Evolutionary conservation across 2,329 filamentous ascomycete species (phyloP), one percentile per base, ranked within the genome.

Genomic region (Hyphodiscus sp.): DNA sequence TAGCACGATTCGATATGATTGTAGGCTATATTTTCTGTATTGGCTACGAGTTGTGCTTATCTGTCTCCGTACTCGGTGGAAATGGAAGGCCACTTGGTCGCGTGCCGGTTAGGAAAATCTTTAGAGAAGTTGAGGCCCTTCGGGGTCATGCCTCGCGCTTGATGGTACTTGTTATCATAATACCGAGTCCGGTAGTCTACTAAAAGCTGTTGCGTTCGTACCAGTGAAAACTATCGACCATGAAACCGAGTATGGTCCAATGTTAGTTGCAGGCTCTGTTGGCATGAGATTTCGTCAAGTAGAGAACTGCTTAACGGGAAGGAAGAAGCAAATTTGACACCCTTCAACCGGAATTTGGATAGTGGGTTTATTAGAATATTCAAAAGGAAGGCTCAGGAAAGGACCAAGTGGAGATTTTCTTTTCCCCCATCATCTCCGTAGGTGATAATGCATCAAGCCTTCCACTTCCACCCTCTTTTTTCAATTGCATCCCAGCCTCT

Each of bases 381-480:
- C 2, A 38, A n/a, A 38, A 38, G 33, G 33, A 38, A 38, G 16
- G 13, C 16, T 38, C 33, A 4, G 33, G 11, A 13, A 38, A 6
- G 33, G 11, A 6, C 33, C 2, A 38, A 38, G 33, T 2, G 13
- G 33, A 38, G 16, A n/a, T 38, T 15, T 38, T 38, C 4, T 38
- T 38, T 6, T 38, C 13, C 13, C 16, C 13, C 33, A 10, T n/a
- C 33, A n/a, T 38, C 11, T 38, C 5, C 33, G 3, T 3, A 8
- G 23, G 23, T 8, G 23, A 38, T n/a, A 38, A 10, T 38, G 33
- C 33, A 6, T 49, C 30, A 61, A 3, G 72, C 70, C 61, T 69
- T 68, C 68, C 72, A 72, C 58, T 63, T 72, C 70, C 71, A 74
- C 15, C 62, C 63, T 52, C 67, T 70, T 38, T 69, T 70, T 51